Evolutionary conservation across 805 yeast species (phyloP), one percentile per base, ranked within the genome.

Genomic region (Candida lessepsii): DNA sequence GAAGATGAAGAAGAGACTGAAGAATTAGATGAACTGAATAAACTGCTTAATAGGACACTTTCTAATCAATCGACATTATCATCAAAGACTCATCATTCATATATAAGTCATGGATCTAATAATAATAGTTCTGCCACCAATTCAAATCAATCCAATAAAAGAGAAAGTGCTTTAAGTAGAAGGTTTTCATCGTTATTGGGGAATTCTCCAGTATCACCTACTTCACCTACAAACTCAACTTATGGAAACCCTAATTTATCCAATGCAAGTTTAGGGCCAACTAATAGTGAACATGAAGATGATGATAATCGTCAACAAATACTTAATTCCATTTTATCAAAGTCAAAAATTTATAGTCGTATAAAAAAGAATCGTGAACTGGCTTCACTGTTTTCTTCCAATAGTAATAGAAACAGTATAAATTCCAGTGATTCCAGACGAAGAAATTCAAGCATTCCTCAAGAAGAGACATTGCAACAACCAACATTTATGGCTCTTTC

Each of bases 361-460:
- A 49, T 67, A 17, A 66, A 58, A 42, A 65, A 63, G 39, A 56
- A 63, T 38, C 50, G 72, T 4, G 71, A 67, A 31, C 66, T 62
- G 58, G 47, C 58, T 7, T 60, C 66, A 2, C 36, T 53, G 33
- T 51, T 42, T 20, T 60, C 66, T 3, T 50, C 42, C 19, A 35
- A 18, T 38, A 48, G 60, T 30, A 53, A 46, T 40, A 45, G 62
- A 32, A 53, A 52, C 25, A 54, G 63, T 20, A 44, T 53, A 4
- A 49, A 49, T 9, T 50, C 60, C 14, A 41, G 40, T 10, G 54
- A 50, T 15, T 52, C 63, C 9, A 45, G 51, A 19, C 36, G 40
- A 40, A 35, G 51, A 35, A 39, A 41, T 14, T 43, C 44, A 13
- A 37, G 33, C 16, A 30, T 39, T 1, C 39, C 46, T 5, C 26